Conservation (phyloP, 1,139 yeast genomes). For the Pichia sp. region DNA sequence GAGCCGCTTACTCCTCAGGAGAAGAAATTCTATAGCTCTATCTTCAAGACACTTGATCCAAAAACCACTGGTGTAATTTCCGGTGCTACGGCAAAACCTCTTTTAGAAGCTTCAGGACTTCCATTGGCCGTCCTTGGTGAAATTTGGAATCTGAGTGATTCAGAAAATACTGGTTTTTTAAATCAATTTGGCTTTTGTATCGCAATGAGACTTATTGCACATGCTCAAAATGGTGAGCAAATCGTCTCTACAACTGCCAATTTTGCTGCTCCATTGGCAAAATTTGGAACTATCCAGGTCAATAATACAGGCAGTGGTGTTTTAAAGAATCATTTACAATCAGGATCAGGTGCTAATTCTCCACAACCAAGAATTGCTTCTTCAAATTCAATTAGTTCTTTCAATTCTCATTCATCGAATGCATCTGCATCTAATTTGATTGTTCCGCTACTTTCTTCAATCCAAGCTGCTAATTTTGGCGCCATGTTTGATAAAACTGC, state of each 20-base stretch:
- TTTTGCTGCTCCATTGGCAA: constrained; percentile 52
- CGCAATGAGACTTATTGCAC: constrained; percentile 86
- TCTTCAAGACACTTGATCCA: constrained; percentile 74
- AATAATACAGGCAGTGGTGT: constrained; percentile 21
- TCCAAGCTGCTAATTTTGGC: constrained; percentile 65
- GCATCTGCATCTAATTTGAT: constrained; percentile 7
- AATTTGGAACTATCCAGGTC: constrained; percentile 36
- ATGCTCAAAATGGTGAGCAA: constrained; percentile 69
- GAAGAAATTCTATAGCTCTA: constrained; percentile 60
- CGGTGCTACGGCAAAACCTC: constrained; percentile 81
- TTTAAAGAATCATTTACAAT: constrained; percentile 15
- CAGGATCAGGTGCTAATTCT: neutral
- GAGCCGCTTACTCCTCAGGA: constrained; percentile 68
- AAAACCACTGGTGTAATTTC: constrained; percentile 78
- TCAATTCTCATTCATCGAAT: constrained; percentile 8
- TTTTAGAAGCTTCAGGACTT: constrained; percentile 82
- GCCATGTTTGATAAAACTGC: constrained; percentile 68
- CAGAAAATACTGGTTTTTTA: constrained; percentile 76
- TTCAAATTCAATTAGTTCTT: constrained; percentile 21
- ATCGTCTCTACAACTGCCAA: constrained; percentile 40
- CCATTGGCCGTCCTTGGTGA: constrained; percentile 77
- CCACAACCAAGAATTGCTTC: constrained; percentile 20
- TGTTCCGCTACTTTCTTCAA: constrained; percentile 57
- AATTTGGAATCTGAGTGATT: constrained; percentile 91
- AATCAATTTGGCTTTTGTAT: constrained; percentile 76